Evolutionary conservation across 345 rosid species (phyloP), one percentile per base, ranked within the genome.

Genomic region (Syzygium oleosum): DNA sequence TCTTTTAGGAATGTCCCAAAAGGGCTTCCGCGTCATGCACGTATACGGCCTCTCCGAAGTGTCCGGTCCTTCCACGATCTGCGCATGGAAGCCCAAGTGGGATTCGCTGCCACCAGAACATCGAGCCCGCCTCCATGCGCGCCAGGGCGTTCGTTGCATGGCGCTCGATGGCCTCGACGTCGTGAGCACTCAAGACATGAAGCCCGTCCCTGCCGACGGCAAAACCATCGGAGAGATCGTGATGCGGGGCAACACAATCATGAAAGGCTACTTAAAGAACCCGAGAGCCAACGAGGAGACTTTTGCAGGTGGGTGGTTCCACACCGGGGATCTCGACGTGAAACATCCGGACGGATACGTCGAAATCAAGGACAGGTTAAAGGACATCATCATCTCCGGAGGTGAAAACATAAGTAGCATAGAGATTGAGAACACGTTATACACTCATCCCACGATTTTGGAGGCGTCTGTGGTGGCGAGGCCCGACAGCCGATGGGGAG

Each of bases 81-180:
- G 99, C 78, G 96, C 96, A 13, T 93, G 98, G 99, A 95, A 96
- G 87, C 98, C 97, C n/a, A n/a, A n/a, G n/a, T n/a, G n/a, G n/a
- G n/a, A 16, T 65, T 91, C 94, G 21, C 89, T 93, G 79, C 94
- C 98, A 31, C 94, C 92, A 12, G 94, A 93, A 86, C 86, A 85
- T 41, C 97, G 93, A 88, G 98, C 97, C 41, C 95, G 95, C 61
- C 93, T 97, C 49, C 96, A 95, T 55, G 94, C 99, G 2, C 97
- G 99, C 79, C 99, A 97, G 87, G 99, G 99, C 34, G 98, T 97
- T 31, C 92, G 95, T 25, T 92, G 92, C 86, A 89, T 89, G 43
- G 91, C 92, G 88, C 87, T 96, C 94, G 99, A 96, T 77, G 88
- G 92, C 52, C 92, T 97, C 46, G 98, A 97, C 4, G 93, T 97